These are phyloP conservation scores for Microbotryum saponariae DNA, from an alignment of 1,284 basidiomycete genomes.

Conservation along the genomic window DNA sequence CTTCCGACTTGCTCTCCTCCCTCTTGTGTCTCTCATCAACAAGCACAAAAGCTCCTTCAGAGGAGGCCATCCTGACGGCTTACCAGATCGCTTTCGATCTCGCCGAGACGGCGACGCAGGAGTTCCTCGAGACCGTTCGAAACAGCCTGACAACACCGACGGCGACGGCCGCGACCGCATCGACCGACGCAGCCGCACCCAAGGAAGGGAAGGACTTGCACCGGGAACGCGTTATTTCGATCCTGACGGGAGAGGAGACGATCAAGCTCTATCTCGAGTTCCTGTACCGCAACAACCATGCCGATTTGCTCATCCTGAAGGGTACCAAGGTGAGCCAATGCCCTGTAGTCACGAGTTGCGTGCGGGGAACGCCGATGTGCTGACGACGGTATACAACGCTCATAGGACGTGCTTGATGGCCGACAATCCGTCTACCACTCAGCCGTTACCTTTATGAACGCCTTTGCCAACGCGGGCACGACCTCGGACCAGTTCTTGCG, in stretches of 20 bases:
- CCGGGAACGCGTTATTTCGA: conserved; percentile 48
- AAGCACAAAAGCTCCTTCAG: conserved; percentile 4
- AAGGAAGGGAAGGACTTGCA: conserved; percentile 61
- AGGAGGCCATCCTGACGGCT: conserved; percentile 62
- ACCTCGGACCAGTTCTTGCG: conserved; percentile 85
- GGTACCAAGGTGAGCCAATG: conserved; percentile 63
- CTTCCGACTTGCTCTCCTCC: conserved; percentile 60
- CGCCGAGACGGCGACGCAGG: conserved; percentile 83
- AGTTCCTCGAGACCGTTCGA: conserved; percentile 67
- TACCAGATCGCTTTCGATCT: conserved; percentile 93
- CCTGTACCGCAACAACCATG: conserved; percentile 84
- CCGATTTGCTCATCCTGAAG: conserved; percentile 82
- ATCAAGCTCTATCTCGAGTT: conserved; percentile 90
- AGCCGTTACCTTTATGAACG: conserved; percentile 87
- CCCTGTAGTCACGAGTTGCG: neutral
- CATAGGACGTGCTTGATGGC: conserved; percentile 77
- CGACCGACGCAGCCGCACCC: conserved; percentile 33
- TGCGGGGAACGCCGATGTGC: neutral
- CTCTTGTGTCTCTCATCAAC: conserved; percentile 46
- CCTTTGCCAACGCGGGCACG: conserved; percentile 91
- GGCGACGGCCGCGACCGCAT: neutral
- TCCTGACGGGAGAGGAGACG: conserved; percentile 78
- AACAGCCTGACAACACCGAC: conserved; percentile 16
- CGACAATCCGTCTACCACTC: conserved; percentile 94
- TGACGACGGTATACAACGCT: neutral